phyloP scores from a whole-genome alignment of 768 basidiomycete species.

The Terana coerulea region DNA sequence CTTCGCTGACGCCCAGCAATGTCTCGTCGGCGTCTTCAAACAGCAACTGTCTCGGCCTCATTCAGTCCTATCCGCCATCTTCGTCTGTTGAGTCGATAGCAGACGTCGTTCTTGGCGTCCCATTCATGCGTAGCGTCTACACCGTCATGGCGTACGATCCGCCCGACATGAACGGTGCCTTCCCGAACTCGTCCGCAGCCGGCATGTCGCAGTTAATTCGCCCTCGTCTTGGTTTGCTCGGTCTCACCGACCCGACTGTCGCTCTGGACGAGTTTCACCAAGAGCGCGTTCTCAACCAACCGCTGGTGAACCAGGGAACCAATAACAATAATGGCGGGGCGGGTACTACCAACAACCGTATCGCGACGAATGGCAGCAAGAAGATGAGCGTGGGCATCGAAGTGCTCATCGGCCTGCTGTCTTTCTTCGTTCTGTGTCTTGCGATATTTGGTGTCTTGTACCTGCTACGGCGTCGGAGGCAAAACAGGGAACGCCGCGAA shows the following conservation, averaged over 20 bases:
- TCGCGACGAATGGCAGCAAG: conserved; percentile 25
- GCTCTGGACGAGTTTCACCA: conserved; percentile 67
- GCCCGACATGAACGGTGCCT: conserved; percentile 42
- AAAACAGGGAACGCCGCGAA: conserved; percentile 14
- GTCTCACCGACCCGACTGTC: conserved; percentile 55
- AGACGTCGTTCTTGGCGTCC: conserved; percentile 77
- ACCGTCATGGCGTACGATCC: conserved; percentile 67
- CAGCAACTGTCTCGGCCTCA: conserved; percentile 55
- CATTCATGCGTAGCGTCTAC: conserved; percentile 75
- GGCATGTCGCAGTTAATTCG: conserved; percentile 18
- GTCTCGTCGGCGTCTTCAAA: conserved; percentile 34
- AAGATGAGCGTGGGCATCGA: conserved; percentile 57
- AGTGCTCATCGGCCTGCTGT: conserved; percentile 54
- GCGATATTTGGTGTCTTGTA: conserved; percentile 53
- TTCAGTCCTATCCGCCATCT: conserved; percentile 53
- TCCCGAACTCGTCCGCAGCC: conserved; percentile 29
- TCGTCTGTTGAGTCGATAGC: conserved; percentile 36
- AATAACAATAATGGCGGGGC: conserved; percentile 6
- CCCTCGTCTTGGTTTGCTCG: conserved; percentile 57
- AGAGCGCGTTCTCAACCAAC: conserved; percentile 64
- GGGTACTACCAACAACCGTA: neutral
- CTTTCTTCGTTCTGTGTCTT: conserved; percentile 55
- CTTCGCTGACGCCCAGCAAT: conserved; percentile 7
- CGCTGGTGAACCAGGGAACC: conserved; percentile 32
- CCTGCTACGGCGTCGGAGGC: conserved; percentile 23